These are phyloP conservation scores for Ophiostoma australiae DNA, from an alignment of 2,329 filamentous ascomycete genomes.

Conservation along the genomic window DNA sequence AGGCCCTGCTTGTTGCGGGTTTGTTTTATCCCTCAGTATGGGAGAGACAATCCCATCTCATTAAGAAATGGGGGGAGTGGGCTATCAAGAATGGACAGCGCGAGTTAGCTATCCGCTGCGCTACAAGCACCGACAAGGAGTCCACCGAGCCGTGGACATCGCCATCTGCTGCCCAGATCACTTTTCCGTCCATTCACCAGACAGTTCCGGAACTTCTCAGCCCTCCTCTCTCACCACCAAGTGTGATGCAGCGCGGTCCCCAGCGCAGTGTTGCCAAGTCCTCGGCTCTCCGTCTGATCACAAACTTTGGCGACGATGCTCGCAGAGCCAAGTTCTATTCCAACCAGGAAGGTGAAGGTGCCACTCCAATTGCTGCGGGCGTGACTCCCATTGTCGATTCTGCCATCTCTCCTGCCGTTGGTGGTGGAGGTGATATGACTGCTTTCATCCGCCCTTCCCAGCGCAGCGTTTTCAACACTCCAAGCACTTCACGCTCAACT, in stretches of 20 bases:
- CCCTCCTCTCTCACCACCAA: slow-evolving; percentile 69
- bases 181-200: slow-evolving; percentile 46
- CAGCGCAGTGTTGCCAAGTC: slow-evolving; percentile 67
- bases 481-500: slow-evolving; percentile 59
- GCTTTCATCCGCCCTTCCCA: slow-evolving; percentile 63
- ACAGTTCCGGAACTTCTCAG: slow-evolving; percentile 60
- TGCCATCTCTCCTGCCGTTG: slow-evolving; percentile 65
- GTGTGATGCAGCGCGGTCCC: slow-evolving; percentile 50
- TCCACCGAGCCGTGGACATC: slow-evolving; percentile 84
- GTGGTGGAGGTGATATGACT: slow-evolving; percentile 60
- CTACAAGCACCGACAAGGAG: slow-evolving; percentile 83
- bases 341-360: slow-evolving; percentile 47
- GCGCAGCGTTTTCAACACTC: slow-evolving; percentile 64
- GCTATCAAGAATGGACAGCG: slow-evolving; percentile 82
- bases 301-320: slow-evolving; percentile 64
- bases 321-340: slow-evolving; percentile 60
- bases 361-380: slow-evolving; percentile 75
- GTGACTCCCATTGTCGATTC: slow-evolving; percentile 83
- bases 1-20: slow-evolving; percentile 83
- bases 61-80: slow-evolving; percentile 92
- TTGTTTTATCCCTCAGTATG: slow-evolving; percentile 79
- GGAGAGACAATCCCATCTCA: slow-evolving; percentile 81
- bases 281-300: slow-evolving; percentile 84
- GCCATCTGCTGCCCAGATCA: slow-evolving; percentile 64
- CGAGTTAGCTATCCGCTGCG: slow-evolving; percentile 85